Base-by-base conservation (phyloP, 345 rosid species). In the Salix suchowensis region DNA sequence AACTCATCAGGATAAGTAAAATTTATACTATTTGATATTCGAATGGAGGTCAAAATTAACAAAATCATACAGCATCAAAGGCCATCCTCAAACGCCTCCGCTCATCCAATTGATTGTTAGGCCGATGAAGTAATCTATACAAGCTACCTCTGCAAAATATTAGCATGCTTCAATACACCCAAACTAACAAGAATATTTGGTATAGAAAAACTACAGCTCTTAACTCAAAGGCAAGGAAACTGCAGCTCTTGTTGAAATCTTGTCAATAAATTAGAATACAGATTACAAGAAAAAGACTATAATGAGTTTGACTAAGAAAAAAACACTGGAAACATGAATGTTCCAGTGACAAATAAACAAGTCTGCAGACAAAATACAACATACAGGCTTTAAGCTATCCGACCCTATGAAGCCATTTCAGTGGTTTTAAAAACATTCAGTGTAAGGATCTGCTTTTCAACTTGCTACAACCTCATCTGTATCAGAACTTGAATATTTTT, bases 21-120 rank as follows among this genome's bases (percentile, higher is more conserved):
- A 62, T 32, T 34, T 67, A 66, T 54, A 73, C 23, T 30, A 24
- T 70, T 6, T 54, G 40, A 23, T 58, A 40, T 28, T 54, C 36
- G 65, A 79, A 74, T 50, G 60, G n/a, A n/a, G n/a, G n/a, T n/a
- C n/a, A n/a, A n/a, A n/a, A 77, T 72, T 67, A 54, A 66, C 42
- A 64, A 80, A 80, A 74, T 70, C 88, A 73, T 92, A 94, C 98
- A 78, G 98, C 91, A 87, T 92, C 97, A 48, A 94, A 89, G 71
- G 98, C 98, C 94, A 92, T 92, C 89, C 93, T 92, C 83, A 92
- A 86, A 73, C 98, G 91, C 86, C 89, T 91, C 75, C 97, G 82
- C 80, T 92, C 97, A 76, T 94, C 98, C 74, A 94, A 85, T 84
- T 92, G 98, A 87, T 90, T 92, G 88, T 92, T 92, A 74, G 95